These are phyloP conservation scores for Forsythia suspensa DNA, from an alignment of 257 asterid species.

Conservation along the genomic window DNA sequence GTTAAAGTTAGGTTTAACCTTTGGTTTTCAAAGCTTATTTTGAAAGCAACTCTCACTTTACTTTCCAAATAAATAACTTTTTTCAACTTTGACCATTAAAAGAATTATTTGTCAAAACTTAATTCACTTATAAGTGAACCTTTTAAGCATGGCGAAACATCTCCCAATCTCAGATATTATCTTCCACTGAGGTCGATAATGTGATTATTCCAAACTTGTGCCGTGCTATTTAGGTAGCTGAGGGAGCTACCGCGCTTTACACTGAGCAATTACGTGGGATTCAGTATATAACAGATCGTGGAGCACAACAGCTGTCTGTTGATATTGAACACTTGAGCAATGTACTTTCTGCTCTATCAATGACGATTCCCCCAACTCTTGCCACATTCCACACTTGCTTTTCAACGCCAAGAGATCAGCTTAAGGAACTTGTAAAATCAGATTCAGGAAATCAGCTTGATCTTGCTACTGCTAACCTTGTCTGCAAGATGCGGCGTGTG, in stretches of 20 bases:
- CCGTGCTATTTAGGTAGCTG: conserved; percentile 64
- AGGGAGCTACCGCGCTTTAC: conserved; percentile 89
- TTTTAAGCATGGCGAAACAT: neutral
- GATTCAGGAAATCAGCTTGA: conserved; percentile 77
- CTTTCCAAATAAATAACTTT: neutral
- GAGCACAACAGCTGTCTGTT: conserved; percentile 91
- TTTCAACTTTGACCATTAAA: neutral
- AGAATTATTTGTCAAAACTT: neutral
- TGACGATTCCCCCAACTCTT: conserved; percentile 82
- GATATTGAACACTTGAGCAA: conserved; percentile 92
- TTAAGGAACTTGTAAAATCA: conserved; percentile 71
- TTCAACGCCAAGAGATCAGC: conserved; percentile 76
- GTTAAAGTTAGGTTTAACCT: too few relatives aligned
- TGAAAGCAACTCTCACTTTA: neutral
- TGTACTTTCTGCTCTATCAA: conserved; percentile 90
- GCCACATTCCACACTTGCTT: conserved; percentile 82
- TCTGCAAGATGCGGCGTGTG: conserved; percentile 87
- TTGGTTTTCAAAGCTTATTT: too few relatives aligned
- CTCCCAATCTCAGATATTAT: neutral
- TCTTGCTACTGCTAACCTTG: conserved; percentile 81
- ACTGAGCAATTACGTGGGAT: conserved; percentile 88
- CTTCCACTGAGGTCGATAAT: neutral
- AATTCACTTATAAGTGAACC: neutral
- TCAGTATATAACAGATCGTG: conserved; percentile 84
- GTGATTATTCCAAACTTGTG: neutral